phyloP scores from a whole-genome alignment of 768 basidiomycete species.

The Mrakia blollopis region DNA sequence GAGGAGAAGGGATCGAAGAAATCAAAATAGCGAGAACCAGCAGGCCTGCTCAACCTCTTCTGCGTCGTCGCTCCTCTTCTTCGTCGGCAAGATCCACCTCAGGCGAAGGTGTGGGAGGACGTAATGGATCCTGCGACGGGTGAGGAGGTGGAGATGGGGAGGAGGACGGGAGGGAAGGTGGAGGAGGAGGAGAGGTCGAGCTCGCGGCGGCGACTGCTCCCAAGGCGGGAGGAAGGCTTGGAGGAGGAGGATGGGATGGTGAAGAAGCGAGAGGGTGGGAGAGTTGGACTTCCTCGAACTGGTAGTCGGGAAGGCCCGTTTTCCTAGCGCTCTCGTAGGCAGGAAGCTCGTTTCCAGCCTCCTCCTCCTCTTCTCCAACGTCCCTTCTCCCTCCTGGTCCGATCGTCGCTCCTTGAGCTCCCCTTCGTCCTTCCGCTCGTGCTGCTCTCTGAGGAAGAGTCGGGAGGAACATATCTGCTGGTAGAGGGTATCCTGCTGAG shows the following conservation, averaged over 20 bases:
- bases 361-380: not conserved
- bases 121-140: not conserved
- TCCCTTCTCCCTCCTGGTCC: slow-evolving; percentile 1
- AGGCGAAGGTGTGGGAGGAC: not conserved
- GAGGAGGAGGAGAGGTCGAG: not conserved
- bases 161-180: not conserved
- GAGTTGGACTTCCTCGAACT: not conserved
- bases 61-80: not conserved
- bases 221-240: not conserved
- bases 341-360: slow-evolving; percentile 4
- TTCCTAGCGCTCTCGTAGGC: not conserved
- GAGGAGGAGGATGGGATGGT: not conserved
- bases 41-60: not conserved
- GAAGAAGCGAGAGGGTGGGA: not conserved
- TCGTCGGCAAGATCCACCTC: not conserved
- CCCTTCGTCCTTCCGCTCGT: not conserved
- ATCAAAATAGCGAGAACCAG: not conserved
- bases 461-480: not conserved
- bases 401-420: slow-evolving; percentile 1
- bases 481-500: not conserved
- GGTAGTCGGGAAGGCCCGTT: not conserved
- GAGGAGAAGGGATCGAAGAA: too few relatives aligned
- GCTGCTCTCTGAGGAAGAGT: not conserved
- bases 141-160: not conserved
- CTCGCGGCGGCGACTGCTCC: not conserved